Percentiles rank a stretch among this genome's conserved stretches.
Conservation (phyloP, 2,329 filamentous ascomycete genomes). For the Botrytis fragariae region DNA sequence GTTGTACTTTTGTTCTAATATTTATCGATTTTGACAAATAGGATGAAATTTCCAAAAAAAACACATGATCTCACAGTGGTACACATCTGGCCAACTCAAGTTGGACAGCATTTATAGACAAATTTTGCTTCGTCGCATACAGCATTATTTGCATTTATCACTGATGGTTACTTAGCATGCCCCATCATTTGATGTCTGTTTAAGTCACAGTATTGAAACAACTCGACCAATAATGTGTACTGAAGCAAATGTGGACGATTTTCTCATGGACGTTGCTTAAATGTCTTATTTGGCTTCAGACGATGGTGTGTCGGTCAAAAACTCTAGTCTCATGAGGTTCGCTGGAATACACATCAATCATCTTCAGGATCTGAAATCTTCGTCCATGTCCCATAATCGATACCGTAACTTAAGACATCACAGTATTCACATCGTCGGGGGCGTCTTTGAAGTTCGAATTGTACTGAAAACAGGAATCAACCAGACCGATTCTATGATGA, state of each 20-base stretch:
- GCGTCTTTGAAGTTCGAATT: neutral
- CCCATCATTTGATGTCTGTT: neutral
- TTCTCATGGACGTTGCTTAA: neutral
- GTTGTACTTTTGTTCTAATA: neutral
- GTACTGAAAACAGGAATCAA: neutral
- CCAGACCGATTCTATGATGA: too few species aligned
- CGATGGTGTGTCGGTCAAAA: neutral
- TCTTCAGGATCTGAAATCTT: neutral
- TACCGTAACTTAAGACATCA: neutral
- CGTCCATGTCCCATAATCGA: neutral
- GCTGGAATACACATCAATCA: neutral
- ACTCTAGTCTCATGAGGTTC: neutral
- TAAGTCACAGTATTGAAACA: neutral
- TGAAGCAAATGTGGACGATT: neutral
- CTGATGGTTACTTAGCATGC: neutral
- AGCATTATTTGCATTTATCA: neutral
- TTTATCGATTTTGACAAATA: neutral
- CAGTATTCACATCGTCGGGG: neutral
- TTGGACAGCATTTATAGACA: constrained; percentile 1
- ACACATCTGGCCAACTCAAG: neutral
- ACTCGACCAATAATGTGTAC: neutral
- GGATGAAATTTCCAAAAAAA: neutral
- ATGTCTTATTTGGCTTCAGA: neutral
- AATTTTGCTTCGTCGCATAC: neutral
- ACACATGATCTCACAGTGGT: neutral